A percentile compares a stretch with the other conserved stretches of the same genome.
Evolutionary conservation across 441 rosid species (phyloP).

Genomic region (Hura crepitans): DNA sequence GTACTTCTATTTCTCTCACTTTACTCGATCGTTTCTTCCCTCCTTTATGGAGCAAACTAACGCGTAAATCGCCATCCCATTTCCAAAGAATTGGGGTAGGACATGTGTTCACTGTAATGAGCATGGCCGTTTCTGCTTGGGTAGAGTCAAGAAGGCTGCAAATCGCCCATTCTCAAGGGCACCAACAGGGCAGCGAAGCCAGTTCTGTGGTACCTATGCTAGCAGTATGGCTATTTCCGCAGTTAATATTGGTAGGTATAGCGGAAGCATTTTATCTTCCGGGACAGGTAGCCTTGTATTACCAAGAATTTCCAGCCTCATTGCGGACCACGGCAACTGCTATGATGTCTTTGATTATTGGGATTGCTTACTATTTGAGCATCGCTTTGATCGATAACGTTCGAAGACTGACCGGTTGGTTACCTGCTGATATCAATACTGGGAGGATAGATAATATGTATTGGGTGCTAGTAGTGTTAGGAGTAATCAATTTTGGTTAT

Average conservation of each 20-base stretch:
- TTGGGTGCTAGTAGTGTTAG: slow-evolving; percentile 28
- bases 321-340: slow-evolving; percentile 49
- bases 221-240: slow-evolving; percentile 45
- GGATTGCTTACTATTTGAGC: slow-evolving; percentile 43
- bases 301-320: slow-evolving; percentile 57
- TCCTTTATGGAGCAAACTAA: slow-evolving; percentile 22
- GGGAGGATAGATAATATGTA: slow-evolving; percentile 36
- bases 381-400: slow-evolving; percentile 24
- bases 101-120: slow-evolving; percentile 41
- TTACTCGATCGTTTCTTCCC: slow-evolving; percentile 24
- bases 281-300: slow-evolving; percentile 46
- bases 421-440: slow-evolving; percentile 29
- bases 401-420: slow-evolving; percentile 27
- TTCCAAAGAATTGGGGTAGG: slow-evolving; percentile 53
- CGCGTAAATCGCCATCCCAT: slow-evolving; percentile 27
- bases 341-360: slow-evolving; percentile 41
- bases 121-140: slow-evolving; percentile 44
- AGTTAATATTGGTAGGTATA: slow-evolving; percentile 45
- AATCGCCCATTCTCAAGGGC: slow-evolving; percentile 17
- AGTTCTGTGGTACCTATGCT: slow-evolving; percentile 34
- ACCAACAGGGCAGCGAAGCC: background rate
- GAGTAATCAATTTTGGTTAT: slow-evolving; percentile 32
- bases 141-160: slow-evolving; percentile 50
- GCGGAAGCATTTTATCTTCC: slow-evolving; percentile 58
- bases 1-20: slow-evolving; percentile 17